Base-by-base conservation (phyloP, 164 flowering plant genomes). In the Warburgia ugandensis region DNA sequence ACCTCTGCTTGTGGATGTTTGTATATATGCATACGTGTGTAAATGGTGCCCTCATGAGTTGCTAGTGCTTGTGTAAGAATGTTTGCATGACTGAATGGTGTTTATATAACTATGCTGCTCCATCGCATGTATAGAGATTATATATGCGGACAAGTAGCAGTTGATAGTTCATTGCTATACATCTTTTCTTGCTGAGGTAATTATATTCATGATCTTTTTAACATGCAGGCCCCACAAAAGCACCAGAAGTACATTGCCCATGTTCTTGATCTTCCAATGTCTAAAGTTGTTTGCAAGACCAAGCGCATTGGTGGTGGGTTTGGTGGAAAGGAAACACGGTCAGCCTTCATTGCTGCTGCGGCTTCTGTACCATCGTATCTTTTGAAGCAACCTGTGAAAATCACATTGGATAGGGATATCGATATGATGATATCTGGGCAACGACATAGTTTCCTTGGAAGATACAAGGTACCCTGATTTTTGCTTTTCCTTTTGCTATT, bases 301-400 rank as follows among this genome's bases (percentile, higher is more conserved):
- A 92, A 92, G 73, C 69, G 99, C 60, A 72, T 92, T 58, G 99
- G 99, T 54, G 99, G 99, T 60, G 99, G 99, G 30, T 92, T 92
- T 79, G 99, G 99, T 55, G 99, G 99, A 42, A 92, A 92, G 72
- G 99, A 92, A 67, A 89, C 97, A 52, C 74, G 97, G 45, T 79
- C 97, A 46, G 91, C 86, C 54, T 57, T 72, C 31, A 25, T 84
- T 70, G 84, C 89, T 65, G 97, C 97, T 45, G 95, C 67, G 1
- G 97, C 94, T 51, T 72, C 94, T 54, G 78, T 88, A 39, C 94
- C 99, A 45, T 70, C 97, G 36, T 92, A 77, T 72, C 66, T 92
- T 56, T 63, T 92, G 68, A 82, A 81, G 59, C 77, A 74, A 41
- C 95, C 89, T 5, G 97, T 92, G 30, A 92, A 88, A 62, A 31